phyloP scores from a whole-genome alignment of 192 early-diverging fungal genomes.

The Podila verticillata region DNA sequence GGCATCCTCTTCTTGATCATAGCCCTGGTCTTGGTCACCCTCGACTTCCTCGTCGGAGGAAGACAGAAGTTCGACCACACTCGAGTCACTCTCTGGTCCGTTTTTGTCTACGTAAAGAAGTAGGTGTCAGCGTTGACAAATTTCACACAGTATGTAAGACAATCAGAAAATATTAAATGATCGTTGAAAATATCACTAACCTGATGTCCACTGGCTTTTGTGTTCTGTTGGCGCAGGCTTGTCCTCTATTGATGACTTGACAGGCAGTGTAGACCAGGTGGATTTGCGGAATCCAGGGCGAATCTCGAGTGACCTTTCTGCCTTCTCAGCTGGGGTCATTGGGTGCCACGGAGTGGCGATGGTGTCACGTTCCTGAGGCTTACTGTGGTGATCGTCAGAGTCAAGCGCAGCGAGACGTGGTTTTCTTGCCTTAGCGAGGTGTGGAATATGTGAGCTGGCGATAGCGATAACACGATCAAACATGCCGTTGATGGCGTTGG shows the following conservation, averaged over 20 bases:
- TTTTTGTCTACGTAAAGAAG: neutral
- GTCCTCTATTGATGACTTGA: neutral
- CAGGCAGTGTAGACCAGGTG: neutral
- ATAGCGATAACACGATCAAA: constrained; percentile 42
- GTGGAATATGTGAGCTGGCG: constrained; percentile 7
- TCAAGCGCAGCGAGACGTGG: neutral
- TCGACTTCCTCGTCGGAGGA: constrained; percentile 22
- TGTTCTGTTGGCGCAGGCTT: neutral
- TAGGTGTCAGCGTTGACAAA: neutral
- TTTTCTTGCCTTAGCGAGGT: neutral
- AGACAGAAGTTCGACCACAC: constrained; percentile 27
- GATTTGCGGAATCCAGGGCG: neutral
- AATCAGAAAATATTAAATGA: neutral
- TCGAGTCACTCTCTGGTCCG: neutral
- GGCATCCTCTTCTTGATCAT: neutral
- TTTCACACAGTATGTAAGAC: neutral
- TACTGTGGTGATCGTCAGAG: neutral
- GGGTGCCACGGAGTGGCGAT: constrained; percentile 4
- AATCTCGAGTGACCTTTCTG: neutral
- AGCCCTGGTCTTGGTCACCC: neutral
- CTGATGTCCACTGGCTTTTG: no score
- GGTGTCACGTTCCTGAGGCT: constrained; percentile 32
- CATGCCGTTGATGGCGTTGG: constrained; percentile 35
- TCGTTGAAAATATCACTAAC: neutral
- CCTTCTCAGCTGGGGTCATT: neutral